Conservation (phyloP, 257 asterid genomes). For the Solanum acaule region DNA sequence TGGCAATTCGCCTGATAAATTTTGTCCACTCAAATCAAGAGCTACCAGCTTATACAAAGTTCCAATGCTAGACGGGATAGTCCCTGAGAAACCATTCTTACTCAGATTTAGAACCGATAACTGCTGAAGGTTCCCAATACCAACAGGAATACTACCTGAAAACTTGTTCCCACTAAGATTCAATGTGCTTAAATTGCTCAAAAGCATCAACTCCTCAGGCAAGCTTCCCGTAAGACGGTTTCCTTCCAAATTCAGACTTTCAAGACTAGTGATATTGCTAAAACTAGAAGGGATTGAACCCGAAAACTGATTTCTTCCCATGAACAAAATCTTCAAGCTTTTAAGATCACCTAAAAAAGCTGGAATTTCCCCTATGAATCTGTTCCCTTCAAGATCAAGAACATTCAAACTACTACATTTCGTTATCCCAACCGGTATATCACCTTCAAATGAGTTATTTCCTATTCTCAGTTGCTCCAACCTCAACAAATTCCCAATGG, state of each 20-base stretch:
- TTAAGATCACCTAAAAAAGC: constrained; percentile 19
- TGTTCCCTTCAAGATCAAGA: constrained; percentile 56
- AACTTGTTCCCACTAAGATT: constrained; percentile 53
- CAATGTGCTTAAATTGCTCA: constrained; percentile 42
- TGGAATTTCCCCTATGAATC: constrained; percentile 41
- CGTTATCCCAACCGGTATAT: constrained; percentile 28
- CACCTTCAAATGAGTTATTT: constrained; percentile 43
- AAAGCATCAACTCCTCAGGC: constrained; percentile 31
- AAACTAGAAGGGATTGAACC: constrained; percentile 35
- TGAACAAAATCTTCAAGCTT: constrained; percentile 25
- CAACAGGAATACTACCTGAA: constrained; percentile 33
- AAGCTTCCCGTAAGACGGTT: constrained; percentile 36
- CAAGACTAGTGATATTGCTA: constrained; percentile 34
- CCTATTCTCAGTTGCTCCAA: constrained; percentile 50
- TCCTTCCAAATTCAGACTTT: constrained; percentile 35
- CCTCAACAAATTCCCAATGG: constrained; percentile 29
- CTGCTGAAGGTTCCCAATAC: constrained; percentile 35
- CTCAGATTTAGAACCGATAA: constrained; percentile 50
- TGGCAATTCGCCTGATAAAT: constrained; percentile 51
- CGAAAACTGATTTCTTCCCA: constrained; percentile 45
- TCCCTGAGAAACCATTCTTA: constrained; percentile 36
- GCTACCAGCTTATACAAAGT: constrained; percentile 38
- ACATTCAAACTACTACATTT: constrained; percentile 36
- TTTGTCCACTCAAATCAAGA: constrained; percentile 58
- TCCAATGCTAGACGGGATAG: constrained; percentile 46